Base-by-base conservation (phyloP, 2,329 filamentous ascomycete genomes). In the Paraconiothyrium brasiliense region DNA sequence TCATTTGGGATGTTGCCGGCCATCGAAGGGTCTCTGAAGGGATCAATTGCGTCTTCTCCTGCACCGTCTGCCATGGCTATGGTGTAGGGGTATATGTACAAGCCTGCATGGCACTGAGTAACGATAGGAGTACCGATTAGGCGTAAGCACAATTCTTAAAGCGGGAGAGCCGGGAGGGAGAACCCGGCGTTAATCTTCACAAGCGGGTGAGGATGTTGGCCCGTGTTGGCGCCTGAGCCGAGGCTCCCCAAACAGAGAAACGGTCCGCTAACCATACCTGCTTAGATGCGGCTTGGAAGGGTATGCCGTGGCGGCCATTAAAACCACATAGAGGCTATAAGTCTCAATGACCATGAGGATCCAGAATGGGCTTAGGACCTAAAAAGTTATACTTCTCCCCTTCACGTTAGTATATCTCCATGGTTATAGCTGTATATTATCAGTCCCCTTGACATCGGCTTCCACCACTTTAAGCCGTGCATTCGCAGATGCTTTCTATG, bases 11-110 rank as follows among this genome's bases (percentile, higher is more conserved):
- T 43, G 52, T 41, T 41, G 39, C 16, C 39, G 8, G 39, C 39
- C 59, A 71, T 62, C 65, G 70, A 67, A 48, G 71, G 70, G 67
- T 76, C 71, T 64, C 70, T 65, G 61, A 76, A 75, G 55, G 75
- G 73, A 59, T 75, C 50, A 37, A 30, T 39, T 39, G 49, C 49
- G 20, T 39, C 64, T 61, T 72, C 68, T 47, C 65, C 67, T 48
- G 34, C 60, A 52, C 58, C 57, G 39, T 64, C 49, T 39, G 70
- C 60, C 72, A 76, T 76, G 62, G 64, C 74, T 52, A 74, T 56
- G 59, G 24, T 32, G 35, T 44, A 32, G 49, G 34, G 41, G 49
- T 32, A 34, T 39, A 14, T n/a, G 16, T 10, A 22, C 20, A 39
- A 13, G 49, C 27, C 49, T 39, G 34, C 49, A 52, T 52, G 10